Conservation (phyloP, 495 filamentous ascomycete genomes). For the Penicillium soppii region DNA sequence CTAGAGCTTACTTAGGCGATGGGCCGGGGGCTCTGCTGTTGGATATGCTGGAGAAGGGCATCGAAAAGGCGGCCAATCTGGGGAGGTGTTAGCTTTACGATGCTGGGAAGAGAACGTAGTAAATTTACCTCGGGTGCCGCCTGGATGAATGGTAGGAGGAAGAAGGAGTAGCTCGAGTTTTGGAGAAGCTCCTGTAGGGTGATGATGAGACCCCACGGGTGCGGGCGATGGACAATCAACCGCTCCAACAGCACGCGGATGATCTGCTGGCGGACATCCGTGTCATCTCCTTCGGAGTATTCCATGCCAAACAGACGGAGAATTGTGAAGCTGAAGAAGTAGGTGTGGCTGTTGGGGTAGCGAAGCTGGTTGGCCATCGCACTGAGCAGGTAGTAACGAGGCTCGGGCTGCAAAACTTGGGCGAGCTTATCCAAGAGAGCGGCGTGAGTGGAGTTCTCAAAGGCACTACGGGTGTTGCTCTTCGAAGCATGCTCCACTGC, state of each 20-base stretch:
- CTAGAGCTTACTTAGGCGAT: slow-evolving; percentile 36
- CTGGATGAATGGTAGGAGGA: slow-evolving; percentile 90
- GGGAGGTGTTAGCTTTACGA: slow-evolving; percentile 9
- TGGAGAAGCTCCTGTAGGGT: slow-evolving; percentile 88
- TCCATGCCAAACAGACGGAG: slow-evolving; percentile 84
- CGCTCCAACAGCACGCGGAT: slow-evolving; percentile 85
- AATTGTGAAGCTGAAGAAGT: slow-evolving; percentile 88
- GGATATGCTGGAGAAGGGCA: slow-evolving; percentile 50
- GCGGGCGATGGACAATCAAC: slow-evolving; percentile 84
- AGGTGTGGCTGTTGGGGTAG: slow-evolving; percentile 83
- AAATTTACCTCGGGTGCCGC: slow-evolving; percentile 72
- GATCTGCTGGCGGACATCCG: slow-evolving; percentile 85
- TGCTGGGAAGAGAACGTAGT: neutral
- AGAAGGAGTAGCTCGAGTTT: slow-evolving; percentile 86
- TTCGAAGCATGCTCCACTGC: slow-evolving; percentile 56
- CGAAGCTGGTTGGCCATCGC: slow-evolving; percentile 91
- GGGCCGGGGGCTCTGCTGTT: slow-evolving; percentile 49
- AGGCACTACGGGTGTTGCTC: slow-evolving; percentile 57
- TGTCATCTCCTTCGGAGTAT: slow-evolving; percentile 71
- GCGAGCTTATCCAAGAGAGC: slow-evolving; percentile 73
- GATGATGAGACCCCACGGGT: slow-evolving; percentile 94
- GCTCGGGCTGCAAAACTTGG: slow-evolving; percentile 70
- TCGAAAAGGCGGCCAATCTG: slow-evolving; percentile 52
- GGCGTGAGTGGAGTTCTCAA: slow-evolving; percentile 71
- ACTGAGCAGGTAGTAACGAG: slow-evolving; percentile 78